Evolutionary conservation across 257 asterid genomes (phyloP).

Genomic region (Perilla frutescens): DNA sequence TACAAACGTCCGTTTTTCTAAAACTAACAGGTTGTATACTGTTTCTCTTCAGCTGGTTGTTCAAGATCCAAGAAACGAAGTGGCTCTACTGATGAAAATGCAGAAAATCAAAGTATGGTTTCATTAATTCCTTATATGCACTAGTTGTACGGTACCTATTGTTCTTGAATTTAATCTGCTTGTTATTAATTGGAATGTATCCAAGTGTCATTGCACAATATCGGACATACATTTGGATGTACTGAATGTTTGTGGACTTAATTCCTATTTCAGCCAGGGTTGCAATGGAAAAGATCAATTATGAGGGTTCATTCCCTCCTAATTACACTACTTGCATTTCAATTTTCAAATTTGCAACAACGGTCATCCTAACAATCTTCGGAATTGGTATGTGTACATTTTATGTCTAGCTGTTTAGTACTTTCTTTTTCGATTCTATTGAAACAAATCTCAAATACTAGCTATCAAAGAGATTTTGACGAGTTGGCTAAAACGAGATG

Average conservation of each 20-base stretch:
- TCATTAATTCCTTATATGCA: not conserved
- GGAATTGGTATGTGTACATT: slow-evolving; percentile 35
- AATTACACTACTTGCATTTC: slow-evolving; percentile 34
- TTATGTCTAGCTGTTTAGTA: not conserved
- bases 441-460: too few relatives aligned
- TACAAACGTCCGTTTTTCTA: not conserved
- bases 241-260: not conserved
- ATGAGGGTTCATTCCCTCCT: slow-evolving; percentile 27
- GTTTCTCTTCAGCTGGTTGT: not conserved
- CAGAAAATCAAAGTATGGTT: not conserved
- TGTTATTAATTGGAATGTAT: not conserved
- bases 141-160: not conserved
- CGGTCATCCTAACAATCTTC: slow-evolving; percentile 32
- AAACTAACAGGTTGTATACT: not conserved
- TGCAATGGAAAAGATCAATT: not conserved
- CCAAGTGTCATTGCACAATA: too few relatives aligned
- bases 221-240: not conserved
- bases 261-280: not conserved
- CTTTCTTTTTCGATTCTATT: not conserved
- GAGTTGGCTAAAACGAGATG: too few relatives aligned
- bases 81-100: not conserved
- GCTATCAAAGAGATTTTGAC: too few relatives aligned
- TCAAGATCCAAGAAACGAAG: slow-evolving; percentile 2
- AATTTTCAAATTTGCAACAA: slow-evolving; percentile 27
- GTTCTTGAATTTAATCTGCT: not conserved